Evolutionary conservation across 108 stramenopile genomes (phyloP), one percentile per base, ranked within the genome.

Genomic region (Nitzschia inconspicua): DNA sequence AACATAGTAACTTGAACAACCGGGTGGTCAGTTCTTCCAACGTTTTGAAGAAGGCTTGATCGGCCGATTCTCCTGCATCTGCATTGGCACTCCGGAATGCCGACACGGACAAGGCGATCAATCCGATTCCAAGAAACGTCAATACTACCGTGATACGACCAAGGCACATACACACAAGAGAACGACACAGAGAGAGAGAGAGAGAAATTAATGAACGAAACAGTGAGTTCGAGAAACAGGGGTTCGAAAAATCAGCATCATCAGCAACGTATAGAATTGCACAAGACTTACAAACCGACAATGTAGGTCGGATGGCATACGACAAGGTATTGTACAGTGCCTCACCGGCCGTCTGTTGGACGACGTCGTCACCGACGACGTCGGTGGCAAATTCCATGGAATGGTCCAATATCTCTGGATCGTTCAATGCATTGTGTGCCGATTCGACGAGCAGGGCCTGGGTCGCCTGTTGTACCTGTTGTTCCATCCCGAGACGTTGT

Each of bases 311-410:
- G 18, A 92, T 79, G 24, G 91, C 87, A 66, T 92, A 86, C 4
- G 84, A 80, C 3, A 92, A 66, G 42, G 87, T 86, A 43, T 92
- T 92, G 57, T 86, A 69, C 60, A 92, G 59, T 2, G 91, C 91
- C 44, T 92, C 91, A 34, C 91, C 87, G 16, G 86, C 84, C 29
- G 86, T 85, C 52, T 84, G 68, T 60, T 92, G 91, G 2, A 92
- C 85, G 14, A 88, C 79, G 73, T 92, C 86, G 65, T 92, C 91
- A 18, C 91, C 91, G 10, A 92, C 81, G 37, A 92, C 85, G 50
- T 92, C 91, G 13, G 91, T 85, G 4, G 91, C 91, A 70, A 92
- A 92, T 54, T 88, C 91, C 91, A 92, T 92, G 10, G 85, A 85
- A 60, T 92, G 91, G 48, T 92, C 91, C 42, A 92, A 63, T n/a